phyloP scores from a whole-genome alignment of 179 eudicot genomes.

The Pouteria campechiana region DNA sequence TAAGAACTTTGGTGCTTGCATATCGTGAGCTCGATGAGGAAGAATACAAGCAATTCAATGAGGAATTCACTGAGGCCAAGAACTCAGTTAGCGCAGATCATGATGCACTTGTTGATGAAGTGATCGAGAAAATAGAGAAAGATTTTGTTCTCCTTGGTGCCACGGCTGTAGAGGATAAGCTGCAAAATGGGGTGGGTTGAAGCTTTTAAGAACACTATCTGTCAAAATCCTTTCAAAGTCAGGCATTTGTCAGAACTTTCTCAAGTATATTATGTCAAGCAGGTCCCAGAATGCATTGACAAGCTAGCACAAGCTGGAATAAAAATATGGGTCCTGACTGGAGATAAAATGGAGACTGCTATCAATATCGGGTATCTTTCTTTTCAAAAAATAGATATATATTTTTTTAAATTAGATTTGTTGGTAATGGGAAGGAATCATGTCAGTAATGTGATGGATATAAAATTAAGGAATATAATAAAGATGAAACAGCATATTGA shows the following conservation, averaged over 20 bases:
- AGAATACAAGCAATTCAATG: slow-evolving; percentile 27
- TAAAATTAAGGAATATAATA: too few species aligned
- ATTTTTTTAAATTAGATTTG: not conserved
- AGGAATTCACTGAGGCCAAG: slow-evolving; percentile 33
- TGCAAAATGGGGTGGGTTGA: slow-evolving; percentile 47
- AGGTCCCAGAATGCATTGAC: slow-evolving; percentile 71
- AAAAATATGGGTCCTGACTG: slow-evolving; percentile 61
- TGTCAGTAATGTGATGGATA: too few species aligned
- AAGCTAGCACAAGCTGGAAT: slow-evolving; percentile 61
- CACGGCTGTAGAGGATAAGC: slow-evolving; percentile 69
- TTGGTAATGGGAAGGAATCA: not conserved
- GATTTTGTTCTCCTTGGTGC: slow-evolving; percentile 55
- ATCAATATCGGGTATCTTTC: slow-evolving; percentile 47
- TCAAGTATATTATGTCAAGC: not conserved
- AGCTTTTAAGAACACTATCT: too few species aligned
- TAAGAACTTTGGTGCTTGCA: slow-evolving; percentile 54
- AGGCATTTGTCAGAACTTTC: not conserved
- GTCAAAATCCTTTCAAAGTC: not conserved
- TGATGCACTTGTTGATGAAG: slow-evolving; percentile 34
- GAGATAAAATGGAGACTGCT: slow-evolving; percentile 73
- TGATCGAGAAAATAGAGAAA: slow-evolving; percentile 37
- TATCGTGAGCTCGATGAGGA: slow-evolving; percentile 40
- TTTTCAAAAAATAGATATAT: not conserved
- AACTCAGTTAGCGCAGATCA: slow-evolving; percentile 38
- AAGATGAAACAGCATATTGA: too few species aligned